Evolutionary conservation across 192 early-diverging fungal genomes (phyloP).

Genomic region (Backusella parvicylindrica): DNA sequence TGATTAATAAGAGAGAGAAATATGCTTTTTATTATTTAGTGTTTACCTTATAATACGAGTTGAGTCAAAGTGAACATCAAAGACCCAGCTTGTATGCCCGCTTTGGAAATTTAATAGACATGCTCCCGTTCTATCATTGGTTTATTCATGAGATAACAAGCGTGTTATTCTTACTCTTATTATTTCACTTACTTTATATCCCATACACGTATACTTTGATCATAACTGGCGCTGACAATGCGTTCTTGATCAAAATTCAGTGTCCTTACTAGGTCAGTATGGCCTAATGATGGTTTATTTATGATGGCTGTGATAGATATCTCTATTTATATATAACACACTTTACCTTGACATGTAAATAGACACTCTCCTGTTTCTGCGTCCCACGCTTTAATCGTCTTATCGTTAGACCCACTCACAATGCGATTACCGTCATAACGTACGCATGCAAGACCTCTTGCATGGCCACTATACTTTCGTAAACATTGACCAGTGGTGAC

Average conservation of each 20-base stretch:
- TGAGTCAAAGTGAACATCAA: conserved; percentile 88
- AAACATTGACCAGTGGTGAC: conserved; percentile 65
- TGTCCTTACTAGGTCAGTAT: conserved; percentile 79
- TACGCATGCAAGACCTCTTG: conserved; percentile 85
- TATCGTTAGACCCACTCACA: conserved; percentile 81
- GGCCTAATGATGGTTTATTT: conserved; percentile 31
- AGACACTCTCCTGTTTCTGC: conserved; percentile 53
- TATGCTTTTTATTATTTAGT: background rate
- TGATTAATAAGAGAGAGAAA: conserved; percentile 8
- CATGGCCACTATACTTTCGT: conserved; percentile 70
- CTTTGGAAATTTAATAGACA: conserved; percentile 72
- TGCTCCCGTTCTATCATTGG: conserved; percentile 52
- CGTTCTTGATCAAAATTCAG: conserved; percentile 75
- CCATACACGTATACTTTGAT: conserved; percentile 95
- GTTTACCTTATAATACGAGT: conserved; percentile 72
- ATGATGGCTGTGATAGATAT: background rate
- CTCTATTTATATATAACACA: background rate
- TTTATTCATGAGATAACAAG: background rate
- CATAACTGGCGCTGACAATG: conserved; percentile 87
- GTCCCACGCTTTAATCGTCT: conserved; percentile 79
- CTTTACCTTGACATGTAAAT: conserved; percentile 41
- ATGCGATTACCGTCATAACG: conserved; percentile 84
- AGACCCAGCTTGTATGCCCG: conserved; percentile 92
- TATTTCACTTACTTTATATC: conserved; percentile 56
- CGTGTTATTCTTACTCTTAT: background rate